Conservation (phyloP, 2,329 filamentous ascomycete genomes). For the Penicillium brasilianum region DNA sequence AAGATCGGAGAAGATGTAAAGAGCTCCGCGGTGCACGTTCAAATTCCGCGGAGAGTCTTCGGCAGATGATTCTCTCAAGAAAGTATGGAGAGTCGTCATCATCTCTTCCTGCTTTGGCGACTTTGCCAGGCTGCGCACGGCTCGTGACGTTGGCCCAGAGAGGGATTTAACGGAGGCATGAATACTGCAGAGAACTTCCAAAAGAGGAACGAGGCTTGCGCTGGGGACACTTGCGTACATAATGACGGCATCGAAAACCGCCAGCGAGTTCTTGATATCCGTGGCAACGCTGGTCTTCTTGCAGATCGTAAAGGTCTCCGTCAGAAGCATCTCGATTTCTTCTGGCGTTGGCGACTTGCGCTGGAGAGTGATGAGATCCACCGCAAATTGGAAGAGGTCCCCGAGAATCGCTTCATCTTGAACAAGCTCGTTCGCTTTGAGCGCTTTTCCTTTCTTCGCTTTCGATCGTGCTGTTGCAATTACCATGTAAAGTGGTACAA, state of each 20-base stretch:
- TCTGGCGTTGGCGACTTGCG: conserved; percentile 42
- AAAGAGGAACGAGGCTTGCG: conserved; percentile 42
- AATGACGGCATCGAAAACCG: conserved; percentile 50
- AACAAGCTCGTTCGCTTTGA: conserved; percentile 37
- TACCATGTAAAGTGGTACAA: conserved; percentile 46
- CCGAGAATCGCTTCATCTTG: conserved; percentile 45
- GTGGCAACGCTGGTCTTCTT: conserved; percentile 47
- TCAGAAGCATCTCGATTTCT: conserved; percentile 45
- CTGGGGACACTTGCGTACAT: conserved; percentile 47
- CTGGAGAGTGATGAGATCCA: conserved; percentile 51
- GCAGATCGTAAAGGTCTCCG: conserved; percentile 47
- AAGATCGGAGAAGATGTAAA: conserved; percentile 49
- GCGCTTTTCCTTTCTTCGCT: conserved; percentile 43
- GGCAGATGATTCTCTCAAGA: conserved; percentile 40
- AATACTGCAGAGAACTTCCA: conserved; percentile 52
- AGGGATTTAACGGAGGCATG: conserved; percentile 51
- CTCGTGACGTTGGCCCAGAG: conserved; percentile 49
- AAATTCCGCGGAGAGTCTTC: conserved; percentile 44
- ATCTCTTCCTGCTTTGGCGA: conserved; percentile 47
- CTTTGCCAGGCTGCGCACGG: conserved; percentile 49
- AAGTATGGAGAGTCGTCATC: conserved; percentile 44
- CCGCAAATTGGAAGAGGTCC: conserved; percentile 48
- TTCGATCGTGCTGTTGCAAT: conserved; percentile 45
- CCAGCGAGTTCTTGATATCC: conserved; percentile 50
- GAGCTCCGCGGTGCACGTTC: conserved; percentile 47